Base-by-base conservation (phyloP, 2,329 filamentous ascomycete species). In the Penicillium concentricum region DNA sequence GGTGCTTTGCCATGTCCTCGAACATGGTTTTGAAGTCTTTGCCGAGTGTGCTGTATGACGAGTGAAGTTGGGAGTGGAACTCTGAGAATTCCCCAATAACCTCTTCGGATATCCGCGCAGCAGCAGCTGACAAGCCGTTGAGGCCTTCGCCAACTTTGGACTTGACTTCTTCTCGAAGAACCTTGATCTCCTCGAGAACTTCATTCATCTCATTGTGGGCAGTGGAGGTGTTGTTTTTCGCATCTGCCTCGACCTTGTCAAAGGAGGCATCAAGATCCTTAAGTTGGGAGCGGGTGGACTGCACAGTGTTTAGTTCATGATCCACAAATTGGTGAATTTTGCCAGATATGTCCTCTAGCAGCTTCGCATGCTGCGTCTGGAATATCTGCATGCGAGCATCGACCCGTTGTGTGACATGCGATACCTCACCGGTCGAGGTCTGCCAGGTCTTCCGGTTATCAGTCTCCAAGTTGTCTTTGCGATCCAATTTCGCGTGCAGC, bases 181-280 rank as follows among this genome's bases (percentile, higher is more conserved):
- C 86, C 71, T 92, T 92, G 72, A 97, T 96, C 71, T 96, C 93
- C 67, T 94, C 90, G 10, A 99, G 81, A 2, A 96, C 88, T n/a
- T 84, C 80, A 66, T 97, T 92, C 90, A 97, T 92, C 55, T 92
- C 89, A 46, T 92, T 86, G 67, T 89, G 90, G 3, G 91, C 88
- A 60, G 67, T 64, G 5, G 65, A 67, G 1, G 71, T 76, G 56
- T 77, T 74, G 18, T 56, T 60, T 52, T 89, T 82, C 16, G 95
- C 82, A 63, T 89, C 84, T 49, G 81, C 79, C 71, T 88, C 87
- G 0, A 89, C 90, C 18, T 82, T 79, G 38, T 85, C 81, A 65
- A 96, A 91, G 0, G 82, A 81, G 8, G 81, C 76, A 9, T 89
- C 81, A 67, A 92, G 89, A 44, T 87, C 81, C 51, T 89, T 81